Evolutionary conservation across 2,329 filamentous ascomycete genomes (phyloP).

Genomic region (Fusarium sp.): DNA sequence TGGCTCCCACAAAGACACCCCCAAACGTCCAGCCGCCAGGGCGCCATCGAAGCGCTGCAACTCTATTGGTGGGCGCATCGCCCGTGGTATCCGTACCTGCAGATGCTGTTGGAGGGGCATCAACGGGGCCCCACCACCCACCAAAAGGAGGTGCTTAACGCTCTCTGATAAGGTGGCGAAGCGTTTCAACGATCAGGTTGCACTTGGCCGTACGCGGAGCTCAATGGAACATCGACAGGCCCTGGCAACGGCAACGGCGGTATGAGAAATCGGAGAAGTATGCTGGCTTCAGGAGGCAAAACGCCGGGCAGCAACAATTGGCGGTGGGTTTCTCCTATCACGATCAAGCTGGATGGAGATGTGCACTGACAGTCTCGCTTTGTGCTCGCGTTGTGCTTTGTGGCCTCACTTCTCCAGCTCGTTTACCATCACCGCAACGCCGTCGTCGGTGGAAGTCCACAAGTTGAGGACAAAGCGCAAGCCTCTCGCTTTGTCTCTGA

Average conservation of each 20-base stretch:
- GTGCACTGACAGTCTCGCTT: neutral
- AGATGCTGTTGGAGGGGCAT: constrained; percentile 16
- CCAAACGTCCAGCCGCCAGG: constrained; percentile 10
- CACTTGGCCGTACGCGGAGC: constrained; percentile 33
- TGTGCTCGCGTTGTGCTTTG: neutral
- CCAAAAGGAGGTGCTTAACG: constrained; percentile 28
- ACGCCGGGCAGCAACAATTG: neutral
- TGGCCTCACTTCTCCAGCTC: neutral
- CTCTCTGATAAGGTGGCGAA: constrained; percentile 42
- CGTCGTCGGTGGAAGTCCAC: neutral
- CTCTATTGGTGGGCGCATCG: constrained; percentile 33
- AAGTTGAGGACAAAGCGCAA: constrained; percentile 11
- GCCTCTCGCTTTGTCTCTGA: constrained; percentile 8
- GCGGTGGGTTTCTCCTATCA: neutral
- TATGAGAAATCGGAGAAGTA: constrained; percentile 11
- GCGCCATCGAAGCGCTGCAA: constrained; percentile 23
- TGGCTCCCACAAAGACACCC: neutral
- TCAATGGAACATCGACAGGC: constrained; percentile 29
- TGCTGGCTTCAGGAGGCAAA: neutral
- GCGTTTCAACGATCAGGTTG: constrained; percentile 41
- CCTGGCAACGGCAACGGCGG: constrained; percentile 23
- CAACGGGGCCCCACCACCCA: constrained; percentile 16
- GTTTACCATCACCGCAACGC: neutral
- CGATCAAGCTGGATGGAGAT: neutral
- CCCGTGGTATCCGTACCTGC: constrained; percentile 38